Percentiles rank a stretch among this genome's conserved stretches.
Evolutionary conservation across 2,329 filamentous ascomycete species (phyloP).

Genomic region (Neurospora crassa): DNA sequence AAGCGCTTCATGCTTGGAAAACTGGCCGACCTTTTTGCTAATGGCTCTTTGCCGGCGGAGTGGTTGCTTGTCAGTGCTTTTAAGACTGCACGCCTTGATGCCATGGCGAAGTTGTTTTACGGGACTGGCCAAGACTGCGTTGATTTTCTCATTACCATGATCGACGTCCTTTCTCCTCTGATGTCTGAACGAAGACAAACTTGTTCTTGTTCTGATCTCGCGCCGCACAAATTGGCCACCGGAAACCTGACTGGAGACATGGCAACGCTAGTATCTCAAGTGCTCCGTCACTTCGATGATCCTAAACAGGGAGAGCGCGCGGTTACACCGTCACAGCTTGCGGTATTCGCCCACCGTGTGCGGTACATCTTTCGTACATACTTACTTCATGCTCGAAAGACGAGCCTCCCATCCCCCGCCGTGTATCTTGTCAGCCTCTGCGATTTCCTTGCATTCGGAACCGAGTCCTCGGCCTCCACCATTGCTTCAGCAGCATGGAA

Average conservation of each 20-base stretch:
- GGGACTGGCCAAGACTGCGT: conserved; percentile 24
- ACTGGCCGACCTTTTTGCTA: conserved; percentile 26
- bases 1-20: conserved; percentile 26
- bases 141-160: conserved; percentile 25
- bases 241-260: conserved; percentile 32
- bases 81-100: conserved; percentile 24
- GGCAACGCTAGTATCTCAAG: conserved; percentile 29
- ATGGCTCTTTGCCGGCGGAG: conserved; percentile 26
- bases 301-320: conserved; percentile 4
- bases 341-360: conserved; percentile 13
- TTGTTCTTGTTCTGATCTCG: conserved; percentile 3
- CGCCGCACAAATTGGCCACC: conserved; percentile 18
- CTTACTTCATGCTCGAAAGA: conserved; percentile 16
- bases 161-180: conserved; percentile 23
- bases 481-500: conserved; percentile 11
- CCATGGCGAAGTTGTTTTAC: not conserved
- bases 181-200: conserved; percentile 6
- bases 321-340: not conserved
- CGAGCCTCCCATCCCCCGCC: conserved; percentile 12
- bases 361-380: conserved; percentile 22
- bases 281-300: conserved; percentile 18
- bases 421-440: conserved; percentile 15
- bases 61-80: conserved; percentile 37
- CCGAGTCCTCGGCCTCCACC: not conserved
- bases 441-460: conserved; percentile 12